Percentiles rank a stretch among this genome's conserved stretches.
Evolutionary conservation across 768 basidiomycete species (phyloP).

Genomic region (Naganishia antarctica): DNA sequence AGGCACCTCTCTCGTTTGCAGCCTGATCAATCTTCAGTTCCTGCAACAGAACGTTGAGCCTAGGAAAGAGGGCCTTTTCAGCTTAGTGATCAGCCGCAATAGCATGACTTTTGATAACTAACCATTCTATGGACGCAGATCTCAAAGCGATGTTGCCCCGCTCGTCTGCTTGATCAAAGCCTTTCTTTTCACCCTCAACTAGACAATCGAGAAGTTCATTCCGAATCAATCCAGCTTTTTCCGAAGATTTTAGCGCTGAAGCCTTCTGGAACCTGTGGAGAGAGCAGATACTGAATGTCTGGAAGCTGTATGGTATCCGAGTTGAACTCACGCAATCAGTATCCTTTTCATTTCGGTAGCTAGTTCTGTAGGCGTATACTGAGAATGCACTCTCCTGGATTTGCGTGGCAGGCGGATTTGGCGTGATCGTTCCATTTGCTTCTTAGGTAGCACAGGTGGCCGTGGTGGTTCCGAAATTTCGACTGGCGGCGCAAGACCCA

Average conservation of each 20-base stretch:
- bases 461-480: constrained; percentile 1
- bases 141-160: constrained; percentile 37
- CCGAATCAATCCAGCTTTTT: constrained; percentile 44
- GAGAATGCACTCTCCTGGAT: constrained; percentile 14
- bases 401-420: constrained; percentile 16
- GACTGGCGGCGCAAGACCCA: constrained; percentile 12
- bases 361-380: neutral
- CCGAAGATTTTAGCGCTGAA: constrained; percentile 33
- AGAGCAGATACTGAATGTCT: neutral
- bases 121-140: constrained; percentile 49
- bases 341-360: constrained; percentile 21
- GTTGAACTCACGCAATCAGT: constrained; percentile 20
- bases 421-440: neutral
- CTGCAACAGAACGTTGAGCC: constrained; percentile 36
- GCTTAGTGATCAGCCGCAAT: neutral
- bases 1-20: constrained; percentile 51
- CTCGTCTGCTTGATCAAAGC: constrained; percentile 31
- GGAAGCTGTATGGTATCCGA: neutral
- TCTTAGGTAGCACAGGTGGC: neutral
- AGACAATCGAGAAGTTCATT: constrained; percentile 46
- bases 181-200: constrained; percentile 46
- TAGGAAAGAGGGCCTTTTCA: constrained; percentile 18
- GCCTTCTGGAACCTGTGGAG: constrained; percentile 33
- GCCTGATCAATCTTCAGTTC: constrained; percentile 50
- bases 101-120: constrained; percentile 32